Percentiles rank a stretch among this genome's conserved stretches.
Evolutionary conservation across 306 rosid genomes (phyloP).

Genomic region (Glycine soja): DNA sequence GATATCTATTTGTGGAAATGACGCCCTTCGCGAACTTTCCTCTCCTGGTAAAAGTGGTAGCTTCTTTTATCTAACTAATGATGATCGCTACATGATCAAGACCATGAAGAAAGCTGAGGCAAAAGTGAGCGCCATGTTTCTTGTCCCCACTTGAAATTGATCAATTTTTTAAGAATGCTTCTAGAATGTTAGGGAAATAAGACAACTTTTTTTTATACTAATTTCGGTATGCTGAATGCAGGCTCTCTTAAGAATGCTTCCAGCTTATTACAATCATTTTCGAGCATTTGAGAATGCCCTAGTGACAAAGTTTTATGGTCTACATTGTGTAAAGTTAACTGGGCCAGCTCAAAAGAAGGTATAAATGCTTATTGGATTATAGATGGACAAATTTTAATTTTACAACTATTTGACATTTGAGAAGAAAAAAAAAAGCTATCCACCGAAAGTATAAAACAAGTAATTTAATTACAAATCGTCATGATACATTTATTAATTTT

Average conservation of each 20-base stretch:
- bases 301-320: constrained; percentile 85
- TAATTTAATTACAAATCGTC: too few species aligned
- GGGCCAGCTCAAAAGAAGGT: constrained; percentile 90
- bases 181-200: too few species aligned
- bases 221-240: constrained; percentile 38
- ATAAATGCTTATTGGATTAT: neutral
- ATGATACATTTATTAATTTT: too few species aligned
- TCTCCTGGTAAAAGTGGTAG: constrained; percentile 94
- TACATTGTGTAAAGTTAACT: constrained; percentile 85
- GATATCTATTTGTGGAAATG: constrained; percentile 85
- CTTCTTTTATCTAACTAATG: constrained; percentile 90
- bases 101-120: constrained; percentile 91
- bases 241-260: constrained; percentile 89
- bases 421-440: too few species aligned
- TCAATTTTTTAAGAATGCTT: too few species aligned
- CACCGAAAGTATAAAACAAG: too few species aligned
- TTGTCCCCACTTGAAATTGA: neutral
- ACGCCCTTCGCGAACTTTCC: constrained; percentile 81
- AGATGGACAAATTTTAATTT: too few species aligned
- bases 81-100: constrained; percentile 95
- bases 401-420: too few species aligned
- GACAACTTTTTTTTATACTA: neutral
- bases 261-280: constrained; percentile 90
- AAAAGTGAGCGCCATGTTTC: constrained; percentile 60
- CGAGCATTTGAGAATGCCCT: constrained; percentile 82